Percentiles rank a stretch among this genome's conserved stretches.
Evolutionary conservation across 306 rosid genomes (phyloP).

Genomic region (Vigna nakashimae): DNA sequence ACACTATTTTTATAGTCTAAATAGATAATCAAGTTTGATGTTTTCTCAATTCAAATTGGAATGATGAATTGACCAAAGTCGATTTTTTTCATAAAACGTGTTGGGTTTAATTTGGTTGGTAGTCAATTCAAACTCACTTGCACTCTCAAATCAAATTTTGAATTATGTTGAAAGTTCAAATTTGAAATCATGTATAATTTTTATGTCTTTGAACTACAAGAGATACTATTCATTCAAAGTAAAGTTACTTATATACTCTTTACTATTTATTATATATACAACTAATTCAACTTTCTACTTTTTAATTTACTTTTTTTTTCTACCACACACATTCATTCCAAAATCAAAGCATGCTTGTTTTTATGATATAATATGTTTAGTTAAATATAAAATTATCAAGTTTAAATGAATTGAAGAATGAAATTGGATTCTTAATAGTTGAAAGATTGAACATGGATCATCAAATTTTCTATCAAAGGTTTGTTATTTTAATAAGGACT

Average conservation of each 20-base stretch:
- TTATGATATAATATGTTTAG: not conserved
- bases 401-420: not conserved
- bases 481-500: conserved; percentile 6
- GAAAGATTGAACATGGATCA: not conserved
- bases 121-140: not conserved
- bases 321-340: not conserved
- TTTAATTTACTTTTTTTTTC: not conserved
- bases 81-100: not conserved
- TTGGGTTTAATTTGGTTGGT: not conserved
- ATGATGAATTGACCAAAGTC: not conserved
- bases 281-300: not conserved
- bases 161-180: not conserved
- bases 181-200: not conserved
- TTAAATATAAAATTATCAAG: not conserved
- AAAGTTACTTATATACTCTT: not conserved
- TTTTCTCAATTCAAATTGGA: not conserved
- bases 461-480: not conserved
- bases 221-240: not conserved
- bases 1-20: not conserved
- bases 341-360: not conserved
- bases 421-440: not conserved
- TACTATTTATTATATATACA: not conserved
- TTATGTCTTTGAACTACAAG: not conserved
- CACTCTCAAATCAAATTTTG: not conserved
- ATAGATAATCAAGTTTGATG: not conserved